phyloP scores from a whole-genome alignment of 345 rosid species.

The Firmiana major region DNA sequence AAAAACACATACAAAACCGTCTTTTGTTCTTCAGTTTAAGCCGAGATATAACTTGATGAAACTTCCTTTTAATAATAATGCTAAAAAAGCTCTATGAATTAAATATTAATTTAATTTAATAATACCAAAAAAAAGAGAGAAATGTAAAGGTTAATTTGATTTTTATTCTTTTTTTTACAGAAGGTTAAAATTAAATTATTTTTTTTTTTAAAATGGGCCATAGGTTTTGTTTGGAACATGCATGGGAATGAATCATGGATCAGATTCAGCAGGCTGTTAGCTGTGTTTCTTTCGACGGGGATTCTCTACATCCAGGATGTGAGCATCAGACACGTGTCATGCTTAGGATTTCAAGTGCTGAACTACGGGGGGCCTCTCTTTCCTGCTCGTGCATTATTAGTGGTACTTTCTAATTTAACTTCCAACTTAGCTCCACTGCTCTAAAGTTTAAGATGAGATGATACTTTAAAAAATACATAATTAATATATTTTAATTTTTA shows the following conservation, averaged over 20 bases:
- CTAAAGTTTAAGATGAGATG: background rate
- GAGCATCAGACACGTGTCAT: background rate
- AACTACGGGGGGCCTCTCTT: background rate
- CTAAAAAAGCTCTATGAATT: too few relatives aligned
- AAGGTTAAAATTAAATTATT: background rate
- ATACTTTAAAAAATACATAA: too few relatives aligned
- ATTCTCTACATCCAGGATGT: background rate
- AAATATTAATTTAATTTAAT: background rate
- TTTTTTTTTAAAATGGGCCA: background rate
- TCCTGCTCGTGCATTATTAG: background rate
- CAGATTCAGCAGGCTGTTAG: background rate
- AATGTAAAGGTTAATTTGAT: background rate
- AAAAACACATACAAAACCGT: background rate
- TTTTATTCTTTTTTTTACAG: background rate
- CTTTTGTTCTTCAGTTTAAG: background rate
- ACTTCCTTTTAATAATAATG: background rate
- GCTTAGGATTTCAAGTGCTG: slow-evolving; percentile 3
- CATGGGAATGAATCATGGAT: background rate
- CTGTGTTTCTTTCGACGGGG: background rate
- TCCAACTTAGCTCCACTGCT: background rate
- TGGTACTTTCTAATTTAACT: background rate
- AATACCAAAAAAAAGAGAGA: background rate
- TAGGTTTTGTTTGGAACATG: background rate
- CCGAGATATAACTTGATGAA: background rate
- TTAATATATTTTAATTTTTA: too few relatives aligned